Evolutionary conservation across 768 basidiomycete species (phyloP), one percentile per base, ranked within the genome.

Genomic region (Boletus huronensis): DNA sequence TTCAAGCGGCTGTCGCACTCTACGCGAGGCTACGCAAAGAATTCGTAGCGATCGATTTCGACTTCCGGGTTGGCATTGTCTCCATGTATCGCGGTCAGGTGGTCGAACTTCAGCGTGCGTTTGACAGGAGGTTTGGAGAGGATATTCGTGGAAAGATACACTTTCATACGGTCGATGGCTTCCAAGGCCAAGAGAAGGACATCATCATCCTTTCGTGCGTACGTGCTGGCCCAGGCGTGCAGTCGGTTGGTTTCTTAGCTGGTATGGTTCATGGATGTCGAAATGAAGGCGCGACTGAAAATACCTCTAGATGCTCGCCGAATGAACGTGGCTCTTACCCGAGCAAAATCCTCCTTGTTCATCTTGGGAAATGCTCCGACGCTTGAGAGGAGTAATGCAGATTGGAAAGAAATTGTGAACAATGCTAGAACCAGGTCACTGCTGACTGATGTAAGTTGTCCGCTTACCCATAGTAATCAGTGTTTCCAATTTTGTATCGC

Each of bases 301-400:
- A 16, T 34, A n/a, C 28, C 43, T 14, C 34, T 54, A 84, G 90
- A 96, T 69, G 69, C 79, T 21, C 85, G 95, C 41, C 87, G 96
- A 41, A 96, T 98, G 90, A 98, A 99, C 70, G 96, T 99, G n/a
- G 95, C 95, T 28, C 74, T 99, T 25, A 99, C 96, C n/a, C 85
- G 97, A 62, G 93, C 96, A 3, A 90, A 88, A 64, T 93, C 93
- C 7, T 97, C 96, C 10, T 74, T 99, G 3, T 99, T 94, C 70
- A 85, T 99, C 52, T 78, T 99, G 29, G 97, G 97, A 7, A 86
- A 98, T 70, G 87, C 86, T 13, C 75, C 91, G 7, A 98, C 95
- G 1, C 78, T 99, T 6, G 89, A 94, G 69, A 77, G 94, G 50
- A 92, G 93, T 59, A 86, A 95, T 61, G 73, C 77, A 17, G 83